Base-by-base conservation (phyloP, 306 rosid species). In the Rubus parviflorus region DNA sequence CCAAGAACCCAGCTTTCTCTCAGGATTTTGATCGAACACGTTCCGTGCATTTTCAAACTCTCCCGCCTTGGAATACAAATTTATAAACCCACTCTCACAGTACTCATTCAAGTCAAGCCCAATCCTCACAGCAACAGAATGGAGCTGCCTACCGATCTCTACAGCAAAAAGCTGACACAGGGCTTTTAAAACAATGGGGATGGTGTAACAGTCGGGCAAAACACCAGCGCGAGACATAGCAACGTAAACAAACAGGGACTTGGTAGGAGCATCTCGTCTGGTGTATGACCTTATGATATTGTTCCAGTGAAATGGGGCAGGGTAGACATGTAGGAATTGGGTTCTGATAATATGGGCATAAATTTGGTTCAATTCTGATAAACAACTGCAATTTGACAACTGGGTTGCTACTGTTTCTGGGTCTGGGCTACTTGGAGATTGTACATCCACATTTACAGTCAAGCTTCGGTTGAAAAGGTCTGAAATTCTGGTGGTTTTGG, bases 1-100 rank as follows among this genome's bases (percentile, higher is more conserved):
- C 95, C 97, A 89, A 82, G 97, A 92, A 62, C 95, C 94, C 70
- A 89, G 75, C 86, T 86, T 89, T 53, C 90, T 83, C 4, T 86
- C 83, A 77, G 83, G 83, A 72, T 88, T 92, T 88, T 87, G 86
- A 4, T 87, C 93, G n/a, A 92, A 89, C 86, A 92, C 6, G 68
- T 80, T 86, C 15, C 78, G 82, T 17, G 97, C 94, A 81, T 83
- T 75, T 3, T 45, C 81, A 63, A 89, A 82, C 61, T 90, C 90
- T 4, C 97, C 95, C 20, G 77, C 88, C 81, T 90, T 92, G 3
- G 77, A 84, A 17, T 92, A 92, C 23, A 90, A 42, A 5, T 53
- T 65, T 0, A 92, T 73, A 78, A 92, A 88, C 47, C 95, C 95
- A 67, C 88, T 88, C 79, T 92, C 91, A 15, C 95, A 90, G 42